These are phyloP conservation scores for Metschnikowia henanensis DNA, from an alignment of 805 yeast genomes.

Conservation along the genomic window DNA sequence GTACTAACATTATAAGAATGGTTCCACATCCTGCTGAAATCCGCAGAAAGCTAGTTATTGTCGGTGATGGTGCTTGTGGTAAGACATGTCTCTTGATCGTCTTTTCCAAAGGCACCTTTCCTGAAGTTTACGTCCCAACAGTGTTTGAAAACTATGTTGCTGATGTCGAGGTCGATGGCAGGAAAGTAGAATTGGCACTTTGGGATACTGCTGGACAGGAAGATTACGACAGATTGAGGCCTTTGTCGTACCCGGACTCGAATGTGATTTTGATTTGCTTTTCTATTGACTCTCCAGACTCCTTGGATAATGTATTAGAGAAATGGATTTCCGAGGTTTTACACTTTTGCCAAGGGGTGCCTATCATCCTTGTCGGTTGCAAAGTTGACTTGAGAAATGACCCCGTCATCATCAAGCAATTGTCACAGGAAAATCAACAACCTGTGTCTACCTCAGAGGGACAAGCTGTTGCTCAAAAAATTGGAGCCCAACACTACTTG, in stretches of 20 bases:
- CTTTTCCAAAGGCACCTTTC: slow-evolving; percentile 32
- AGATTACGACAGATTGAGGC: slow-evolving; percentile 40
- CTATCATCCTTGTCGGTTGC: slow-evolving; percentile 37
- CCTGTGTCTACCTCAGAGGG: slow-evolving; percentile 27
- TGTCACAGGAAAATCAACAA: slow-evolving; percentile 24
- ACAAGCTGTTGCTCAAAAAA: slow-evolving; percentile 27
- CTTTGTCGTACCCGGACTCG: slow-evolving; percentile 42
- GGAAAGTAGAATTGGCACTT: slow-evolving; percentile 51
- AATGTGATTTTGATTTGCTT: slow-evolving; percentile 40
- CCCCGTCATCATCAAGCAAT: slow-evolving; percentile 26
- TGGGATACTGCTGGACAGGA: slow-evolving; percentile 41
- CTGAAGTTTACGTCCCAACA: slow-evolving; percentile 33
- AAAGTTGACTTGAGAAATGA: slow-evolving; percentile 36
- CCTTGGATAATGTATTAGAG: slow-evolving; percentile 35
- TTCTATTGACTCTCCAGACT: slow-evolving; percentile 31
- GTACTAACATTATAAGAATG: slow-evolving; percentile 19
- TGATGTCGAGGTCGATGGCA: slow-evolving; percentile 69
- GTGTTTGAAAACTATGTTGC: slow-evolving; percentile 98
- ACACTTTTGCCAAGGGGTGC: slow-evolving; percentile 38
- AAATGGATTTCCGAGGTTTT: slow-evolving; percentile 46
- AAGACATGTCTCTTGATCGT: slow-evolving; percentile 33
- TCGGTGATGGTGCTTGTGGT: slow-evolving; percentile 35
- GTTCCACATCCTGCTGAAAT: slow-evolving; percentile 28
- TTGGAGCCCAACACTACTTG: slow-evolving; percentile 33
- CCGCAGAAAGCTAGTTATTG: slow-evolving; percentile 33